Conservation (phyloP, 1,284 basidiomycete genomes). For the Ustilago trichophora region DNA sequence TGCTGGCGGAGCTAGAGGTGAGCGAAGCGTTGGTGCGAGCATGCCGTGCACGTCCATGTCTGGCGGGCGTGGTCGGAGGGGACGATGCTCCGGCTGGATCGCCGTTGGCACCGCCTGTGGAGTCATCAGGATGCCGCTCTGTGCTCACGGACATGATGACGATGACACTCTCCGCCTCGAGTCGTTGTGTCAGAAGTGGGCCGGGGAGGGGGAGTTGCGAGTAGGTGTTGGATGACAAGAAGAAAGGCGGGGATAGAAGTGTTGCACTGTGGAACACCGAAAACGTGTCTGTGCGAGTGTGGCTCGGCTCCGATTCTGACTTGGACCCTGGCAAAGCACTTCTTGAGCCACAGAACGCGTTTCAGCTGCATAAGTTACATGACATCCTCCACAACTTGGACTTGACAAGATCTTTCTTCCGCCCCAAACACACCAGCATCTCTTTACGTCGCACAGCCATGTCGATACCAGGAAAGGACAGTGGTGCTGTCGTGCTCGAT, state of each 20-base stretch:
- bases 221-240: constrained; percentile 7
- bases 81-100: not conserved
- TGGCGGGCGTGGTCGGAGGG: constrained; percentile 4
- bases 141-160: constrained; percentile 14
- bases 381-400: too few species aligned
- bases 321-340: constrained; percentile 34
- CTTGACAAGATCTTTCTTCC: too few species aligned
- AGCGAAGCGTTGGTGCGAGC: constrained; percentile 43
- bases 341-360: too few species aligned
- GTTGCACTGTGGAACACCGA: not conserved
- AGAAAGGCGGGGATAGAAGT: not conserved
- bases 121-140: constrained; percentile 4
- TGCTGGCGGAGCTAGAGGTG: constrained; percentile 25
- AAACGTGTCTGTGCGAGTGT: constrained; percentile 29
- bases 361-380: too few species aligned
- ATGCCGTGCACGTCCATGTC: constrained; percentile 30
- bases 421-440: constrained; percentile 1
- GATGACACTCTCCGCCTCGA: not conserved
- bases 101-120: not conserved
- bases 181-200: not conserved
- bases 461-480: constrained; percentile 38
- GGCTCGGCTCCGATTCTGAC: constrained; percentile 2
- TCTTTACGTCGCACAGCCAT: constrained; percentile 7
- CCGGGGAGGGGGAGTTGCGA: not conserved
- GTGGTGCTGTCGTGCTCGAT: constrained; percentile 52